These are phyloP conservation scores for Phalaenopsis equestris DNA, from an alignment of 106 monocot species.

Conservation along the genomic window DNA sequence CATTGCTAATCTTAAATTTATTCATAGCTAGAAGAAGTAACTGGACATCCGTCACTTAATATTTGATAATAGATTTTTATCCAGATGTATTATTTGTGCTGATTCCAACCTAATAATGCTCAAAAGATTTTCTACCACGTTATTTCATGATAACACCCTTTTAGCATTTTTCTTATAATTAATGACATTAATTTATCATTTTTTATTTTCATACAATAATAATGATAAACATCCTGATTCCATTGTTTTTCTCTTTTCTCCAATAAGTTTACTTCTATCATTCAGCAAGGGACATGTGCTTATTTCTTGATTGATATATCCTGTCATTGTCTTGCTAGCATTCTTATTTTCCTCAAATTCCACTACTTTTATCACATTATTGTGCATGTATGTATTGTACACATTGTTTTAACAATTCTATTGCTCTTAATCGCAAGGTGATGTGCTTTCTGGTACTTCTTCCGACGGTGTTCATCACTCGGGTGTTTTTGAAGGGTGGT, in stretches of 20 bases:
- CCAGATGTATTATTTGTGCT: background rate
- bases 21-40: background rate
- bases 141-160: background rate
- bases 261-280: no score
- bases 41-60: background rate
- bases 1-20: background rate
- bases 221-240: background rate
- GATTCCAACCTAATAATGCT: background rate
- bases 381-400: background rate
- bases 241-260: background rate
- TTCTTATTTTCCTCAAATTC: background rate
- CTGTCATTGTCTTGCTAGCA: background rate
- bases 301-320: background rate
- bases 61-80: background rate
- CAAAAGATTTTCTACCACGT: background rate
- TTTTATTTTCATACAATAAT: background rate
- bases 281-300: background rate
- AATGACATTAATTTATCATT: background rate
- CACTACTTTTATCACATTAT: background rate
- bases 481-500: constrained; percentile 68
- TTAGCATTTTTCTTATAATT: background rate
- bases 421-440: constrained; percentile 24
- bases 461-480: constrained; percentile 46
- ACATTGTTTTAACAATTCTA: background rate
- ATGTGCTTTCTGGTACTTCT: constrained; percentile 72